Percentiles rank a stretch among this genome's conserved stretches.
Evolutionary conservation across 139 green algal genomes (phyloP).

Genomic region (Closterium sp.): DNA sequence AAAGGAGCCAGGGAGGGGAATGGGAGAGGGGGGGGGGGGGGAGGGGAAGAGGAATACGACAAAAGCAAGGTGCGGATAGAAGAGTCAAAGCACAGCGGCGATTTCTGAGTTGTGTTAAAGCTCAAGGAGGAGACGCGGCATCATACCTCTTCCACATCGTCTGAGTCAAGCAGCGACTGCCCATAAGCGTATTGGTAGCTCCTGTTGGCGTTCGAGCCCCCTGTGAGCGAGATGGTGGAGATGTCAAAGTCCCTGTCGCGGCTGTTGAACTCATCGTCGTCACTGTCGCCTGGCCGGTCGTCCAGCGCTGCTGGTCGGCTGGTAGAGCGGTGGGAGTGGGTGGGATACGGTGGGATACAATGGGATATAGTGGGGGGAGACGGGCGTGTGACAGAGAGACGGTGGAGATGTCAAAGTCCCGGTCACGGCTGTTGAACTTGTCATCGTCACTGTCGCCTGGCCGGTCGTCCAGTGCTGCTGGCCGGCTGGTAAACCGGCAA

Average conservation of each 20-base stretch:
- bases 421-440: slow-evolving; percentile 23
- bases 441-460: slow-evolving; percentile 41
- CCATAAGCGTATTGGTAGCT: slow-evolving; percentile 13
- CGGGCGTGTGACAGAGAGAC: not conserved
- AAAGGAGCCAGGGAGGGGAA: not conserved
- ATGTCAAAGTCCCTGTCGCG: slow-evolving; percentile 42
- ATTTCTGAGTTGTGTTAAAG: too few relatives aligned
- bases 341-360: too few relatives aligned
- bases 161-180: slow-evolving; percentile 11
- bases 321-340: not conserved
- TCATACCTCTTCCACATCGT: slow-evolving; percentile 18
- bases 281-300: slow-evolving; percentile 39
- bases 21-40: too few relatives aligned
- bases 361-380: too few relatives aligned
- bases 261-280: slow-evolving; percentile 36
- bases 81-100: too few relatives aligned
- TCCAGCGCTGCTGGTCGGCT: slow-evolving; percentile 38
- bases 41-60: too few relatives aligned
- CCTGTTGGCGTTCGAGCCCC: not conserved
- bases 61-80: too few relatives aligned
- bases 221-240: slow-evolving; percentile 21
- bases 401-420: slow-evolving; percentile 44
- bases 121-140: not conserved
- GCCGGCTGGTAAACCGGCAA: slow-evolving; percentile 16
- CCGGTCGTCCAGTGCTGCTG: slow-evolving; percentile 36